These are phyloP conservation scores for Tricholoma matsutake DNA, from an alignment of 768 basidiomycete genomes.

Conservation along the genomic window DNA sequence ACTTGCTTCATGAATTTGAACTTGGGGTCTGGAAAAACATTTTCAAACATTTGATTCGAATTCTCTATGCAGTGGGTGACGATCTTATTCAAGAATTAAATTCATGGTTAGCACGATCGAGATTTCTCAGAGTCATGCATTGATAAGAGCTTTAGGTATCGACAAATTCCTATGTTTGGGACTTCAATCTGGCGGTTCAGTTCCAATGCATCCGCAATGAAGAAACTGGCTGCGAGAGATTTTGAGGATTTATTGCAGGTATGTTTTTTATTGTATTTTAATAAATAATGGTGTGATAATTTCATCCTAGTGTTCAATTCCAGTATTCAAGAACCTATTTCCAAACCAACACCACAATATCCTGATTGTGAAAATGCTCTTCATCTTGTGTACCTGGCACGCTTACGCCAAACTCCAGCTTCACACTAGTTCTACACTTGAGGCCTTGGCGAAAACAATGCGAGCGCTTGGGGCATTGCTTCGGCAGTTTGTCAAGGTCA, in stretches of 20 bases:
- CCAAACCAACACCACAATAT: constrained; percentile 5
- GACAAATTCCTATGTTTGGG: constrained; percentile 31
- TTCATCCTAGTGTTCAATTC: constrained; percentile 5
- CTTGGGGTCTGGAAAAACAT: constrained; percentile 37
- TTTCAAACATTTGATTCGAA: constrained; percentile 32
- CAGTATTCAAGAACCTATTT: constrained; percentile 8
- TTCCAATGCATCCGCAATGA: constrained; percentile 18
- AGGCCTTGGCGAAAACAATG: constrained; percentile 1
- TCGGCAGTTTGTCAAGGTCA: constrained; percentile 1
- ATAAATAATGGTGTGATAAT: neutral
- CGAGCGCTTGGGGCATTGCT: neutral
- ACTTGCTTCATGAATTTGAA: constrained; percentile 39
- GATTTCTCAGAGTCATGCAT: neutral
- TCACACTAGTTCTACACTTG: constrained; percentile 8
- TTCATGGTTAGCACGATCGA: constrained; percentile 15
- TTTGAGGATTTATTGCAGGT: constrained; percentile 31
- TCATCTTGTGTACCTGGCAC: constrained; percentile 8
- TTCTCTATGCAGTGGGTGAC: constrained; percentile 22
- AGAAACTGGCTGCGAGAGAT: constrained; percentile 21
- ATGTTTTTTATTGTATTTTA: neutral
- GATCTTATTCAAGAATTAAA: constrained; percentile 22
- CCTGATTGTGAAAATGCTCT: constrained; percentile 4
- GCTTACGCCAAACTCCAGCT: constrained; percentile 9
- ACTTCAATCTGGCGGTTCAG: constrained; percentile 21
- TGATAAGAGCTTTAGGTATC: constrained; percentile 21